Percentiles rank a stretch among this genome's conserved stretches.
phyloP scores from a whole-genome alignment of 2,329 filamentous ascomycete genomes.

The Amauroascus verrucosus region DNA sequence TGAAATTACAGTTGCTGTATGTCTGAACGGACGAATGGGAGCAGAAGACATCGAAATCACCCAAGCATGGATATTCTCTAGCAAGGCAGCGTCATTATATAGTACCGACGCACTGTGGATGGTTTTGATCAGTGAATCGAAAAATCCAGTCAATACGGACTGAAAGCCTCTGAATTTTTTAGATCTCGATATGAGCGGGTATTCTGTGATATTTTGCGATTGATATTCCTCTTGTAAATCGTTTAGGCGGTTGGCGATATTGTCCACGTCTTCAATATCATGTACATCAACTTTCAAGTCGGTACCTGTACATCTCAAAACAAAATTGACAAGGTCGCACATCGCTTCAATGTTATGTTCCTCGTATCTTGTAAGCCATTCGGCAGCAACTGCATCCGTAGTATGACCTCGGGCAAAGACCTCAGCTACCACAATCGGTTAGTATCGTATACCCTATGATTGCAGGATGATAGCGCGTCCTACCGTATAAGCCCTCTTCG shows the following conservation, averaged over 20 bases:
- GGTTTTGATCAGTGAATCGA: constrained; percentile 62
- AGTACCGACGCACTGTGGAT: constrained; percentile 73
- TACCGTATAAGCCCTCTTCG: constrained; percentile 49
- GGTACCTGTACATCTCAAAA: constrained; percentile 64
- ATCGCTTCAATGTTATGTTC: constrained; percentile 46
- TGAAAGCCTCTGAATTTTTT: constrained; percentile 71
- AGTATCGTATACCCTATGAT: constrained; percentile 18
- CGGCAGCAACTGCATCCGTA: constrained; percentile 46
- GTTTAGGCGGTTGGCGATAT: constrained; percentile 62
- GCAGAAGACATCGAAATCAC: constrained; percentile 84
- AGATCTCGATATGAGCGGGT: constrained; percentile 75
- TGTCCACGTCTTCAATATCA: constrained; percentile 83
- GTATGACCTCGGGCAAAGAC: constrained; percentile 48
- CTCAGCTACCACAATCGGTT: constrained; percentile 37
- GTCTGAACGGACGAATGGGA: constrained; percentile 75
- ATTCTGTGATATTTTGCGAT: constrained; percentile 73
- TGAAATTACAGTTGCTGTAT: constrained; percentile 80
- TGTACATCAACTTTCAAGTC: constrained; percentile 65
- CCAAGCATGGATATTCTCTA: constrained; percentile 87
- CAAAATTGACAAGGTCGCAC: constrained; percentile 51
- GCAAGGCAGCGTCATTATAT: constrained; percentile 63
- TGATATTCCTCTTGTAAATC: constrained; percentile 87
- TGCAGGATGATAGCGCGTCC: constrained; percentile 15
- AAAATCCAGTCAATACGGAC: constrained; percentile 65
- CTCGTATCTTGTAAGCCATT: constrained; percentile 49